A percentile compares a stretch with the other conserved stretches of the same genome.
These are phyloP conservation scores for Ganoderma leucocontextum DNA, from an alignment of 1,284 basidiomycete species.

Conservation along the genomic window DNA sequence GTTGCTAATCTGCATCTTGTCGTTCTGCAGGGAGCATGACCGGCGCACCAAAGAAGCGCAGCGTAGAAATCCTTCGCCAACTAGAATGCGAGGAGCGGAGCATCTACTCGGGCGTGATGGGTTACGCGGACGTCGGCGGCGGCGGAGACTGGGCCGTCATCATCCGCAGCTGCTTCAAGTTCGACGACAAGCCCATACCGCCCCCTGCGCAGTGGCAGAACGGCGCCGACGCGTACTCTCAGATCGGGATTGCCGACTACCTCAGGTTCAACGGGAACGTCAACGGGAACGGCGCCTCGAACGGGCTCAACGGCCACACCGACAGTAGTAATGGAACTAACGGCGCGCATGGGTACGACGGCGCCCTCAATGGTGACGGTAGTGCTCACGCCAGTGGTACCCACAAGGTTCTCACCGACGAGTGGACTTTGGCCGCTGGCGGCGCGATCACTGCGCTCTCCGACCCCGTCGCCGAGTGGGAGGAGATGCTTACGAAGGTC, in stretches of 20 bases:
- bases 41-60: constrained; percentile 95
- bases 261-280: constrained; percentile 5
- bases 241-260: neutral
- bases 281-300: neutral
- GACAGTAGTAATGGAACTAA: neutral
- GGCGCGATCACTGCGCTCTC: constrained; percentile 97
- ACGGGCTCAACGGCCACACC: neutral
- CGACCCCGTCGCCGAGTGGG: constrained; percentile 89
- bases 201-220: constrained; percentile 13
- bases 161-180: constrained; percentile 91
- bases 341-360: neutral
- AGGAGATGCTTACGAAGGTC: constrained; percentile 91
- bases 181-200: constrained; percentile 50
- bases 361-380: constrained; percentile 3
- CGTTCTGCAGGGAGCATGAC: constrained; percentile 88
- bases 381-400: neutral
- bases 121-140: constrained; percentile 92
- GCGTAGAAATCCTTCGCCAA: constrained; percentile 87
- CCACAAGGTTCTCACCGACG: constrained; percentile 47
- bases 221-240: constrained; percentile 37
- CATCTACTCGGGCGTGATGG: constrained; percentile 94
- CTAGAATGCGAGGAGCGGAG: constrained; percentile 80
- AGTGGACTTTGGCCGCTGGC: constrained; percentile 88
- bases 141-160: constrained; percentile 95
- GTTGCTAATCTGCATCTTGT: neutral